Base-by-base conservation (phyloP, 495 filamentous ascomycete species). In the Daldinia grandis region DNA sequence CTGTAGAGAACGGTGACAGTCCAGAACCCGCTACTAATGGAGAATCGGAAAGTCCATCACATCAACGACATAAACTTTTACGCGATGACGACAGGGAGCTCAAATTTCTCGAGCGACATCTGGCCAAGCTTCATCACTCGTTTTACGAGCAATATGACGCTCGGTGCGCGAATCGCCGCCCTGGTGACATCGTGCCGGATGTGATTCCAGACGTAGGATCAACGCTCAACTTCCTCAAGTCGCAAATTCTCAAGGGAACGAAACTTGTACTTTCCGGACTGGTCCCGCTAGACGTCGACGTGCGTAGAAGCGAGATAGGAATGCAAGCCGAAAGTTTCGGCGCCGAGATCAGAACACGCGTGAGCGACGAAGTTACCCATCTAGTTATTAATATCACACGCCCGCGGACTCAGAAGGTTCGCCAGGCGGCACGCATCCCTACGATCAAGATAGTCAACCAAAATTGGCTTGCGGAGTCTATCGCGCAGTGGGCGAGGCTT, bases 331-430 rank as follows among this genome's bases (percentile, higher is more conserved):
- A 87, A 72, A 91, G 85, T 69, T 98, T 98, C 78, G 96, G 95
- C 19, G 95, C 92, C 1, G 78, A 84, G 30, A 84, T 99, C 35
- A 81, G 86, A 37, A 82, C 87, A 82, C 88, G 72, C 21, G 74
- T 87, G 19, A 70, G 69, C 17, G 59, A 63, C 17, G 78, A 81
- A 17, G 77, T 86, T 21, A 87, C 85, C 2, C 85, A 88, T 68
- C 68, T 87, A 8, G 86, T 90, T 7, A 84, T 86, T 21, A 84
- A 79, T 47, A 76, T 78, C 2, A 60, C 78, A 6, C 87, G 91
- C 19, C 91, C 92, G 57, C 88, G 95, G n/a, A 98, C 95, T 7
- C 87, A 90, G 37, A 99, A 99, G 78, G 92, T 98, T 44, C 86
- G 89, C 27, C 89, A 92, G 79, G 95, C 95, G 5, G 85, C 88